Evolutionary conservation across 2,329 filamentous ascomycete species (phyloP).

Genomic region (Fusarium agapanthi): DNA sequence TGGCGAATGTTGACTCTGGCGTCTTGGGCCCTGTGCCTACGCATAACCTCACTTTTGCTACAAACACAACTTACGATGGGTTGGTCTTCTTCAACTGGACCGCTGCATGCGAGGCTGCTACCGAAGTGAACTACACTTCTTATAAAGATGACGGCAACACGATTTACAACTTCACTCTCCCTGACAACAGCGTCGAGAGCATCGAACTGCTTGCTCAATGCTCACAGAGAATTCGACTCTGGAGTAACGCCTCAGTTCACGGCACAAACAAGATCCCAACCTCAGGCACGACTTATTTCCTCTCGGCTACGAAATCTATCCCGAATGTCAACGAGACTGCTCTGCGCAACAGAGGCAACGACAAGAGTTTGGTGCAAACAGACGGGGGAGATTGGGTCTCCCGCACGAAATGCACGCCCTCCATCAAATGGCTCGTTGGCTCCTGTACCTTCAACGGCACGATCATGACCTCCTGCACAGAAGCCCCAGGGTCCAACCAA

Average conservation of each 20-base stretch:
- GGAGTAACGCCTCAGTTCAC: conserved; percentile 11
- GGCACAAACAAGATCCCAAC: conserved; percentile 17
- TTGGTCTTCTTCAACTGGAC: conserved; percentile 35
- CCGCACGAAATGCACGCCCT: conserved; percentile 28
- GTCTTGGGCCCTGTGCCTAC: conserved; percentile 28
- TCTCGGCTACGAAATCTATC: conserved; percentile 24
- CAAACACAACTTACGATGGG: conserved; percentile 30
- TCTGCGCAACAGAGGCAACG: conserved; percentile 4
- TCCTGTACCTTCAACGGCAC: conserved; percentile 34
- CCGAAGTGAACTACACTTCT: conserved; percentile 26
- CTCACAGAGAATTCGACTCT: conserved; percentile 17
- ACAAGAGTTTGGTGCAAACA: conserved; percentile 25
- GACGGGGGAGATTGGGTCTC: conserved; percentile 31
- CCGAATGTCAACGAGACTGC: conserved; percentile 31
- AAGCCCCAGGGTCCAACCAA: neutral
- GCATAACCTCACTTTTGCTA: conserved; percentile 25
- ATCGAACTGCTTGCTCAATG: conserved; percentile 13
- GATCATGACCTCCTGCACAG: conserved; percentile 20
- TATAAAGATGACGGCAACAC: conserved; percentile 10
- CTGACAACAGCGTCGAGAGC: conserved; percentile 15
- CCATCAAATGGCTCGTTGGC: conserved; percentile 21
- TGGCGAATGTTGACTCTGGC: conserved; percentile 33
- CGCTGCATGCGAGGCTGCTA: conserved; percentile 26
- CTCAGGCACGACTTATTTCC: conserved; percentile 17
- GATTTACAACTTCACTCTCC: conserved; percentile 33